Conservation (phyloP, 2,329 filamentous ascomycete species). For the Penicillium sp. region DNA sequence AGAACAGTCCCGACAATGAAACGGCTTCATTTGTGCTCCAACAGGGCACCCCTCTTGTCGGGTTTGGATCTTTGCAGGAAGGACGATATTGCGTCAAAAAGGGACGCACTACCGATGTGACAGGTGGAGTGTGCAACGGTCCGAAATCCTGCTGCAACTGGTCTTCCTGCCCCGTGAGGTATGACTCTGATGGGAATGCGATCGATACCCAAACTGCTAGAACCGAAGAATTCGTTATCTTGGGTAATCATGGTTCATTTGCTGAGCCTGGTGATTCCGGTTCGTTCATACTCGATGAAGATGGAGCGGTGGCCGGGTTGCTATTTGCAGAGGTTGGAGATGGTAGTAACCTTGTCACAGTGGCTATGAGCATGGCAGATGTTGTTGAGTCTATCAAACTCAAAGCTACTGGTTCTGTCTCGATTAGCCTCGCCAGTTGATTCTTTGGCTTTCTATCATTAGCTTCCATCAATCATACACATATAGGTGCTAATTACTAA, state of each 20-base stretch:
- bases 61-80: neutral
- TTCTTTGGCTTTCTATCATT: neutral
- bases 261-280: neutral
- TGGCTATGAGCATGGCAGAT: neutral
- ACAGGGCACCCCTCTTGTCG: neutral
- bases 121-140: neutral
- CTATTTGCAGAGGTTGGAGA: neutral
- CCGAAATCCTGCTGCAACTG: neutral
- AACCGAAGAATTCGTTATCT: neutral
- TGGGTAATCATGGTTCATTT: neutral
- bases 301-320: neutral
- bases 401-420: neutral
- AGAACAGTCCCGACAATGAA: neutral
- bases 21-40: neutral
- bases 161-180: neutral
- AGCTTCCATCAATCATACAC: no score
- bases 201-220: neutral
- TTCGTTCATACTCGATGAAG: neutral
- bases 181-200: neutral
- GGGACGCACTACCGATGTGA: neutral
- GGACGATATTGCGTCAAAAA: neutral
- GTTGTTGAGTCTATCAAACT: neutral
- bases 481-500: no score
- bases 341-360: neutral
- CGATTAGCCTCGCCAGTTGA: neutral